phyloP scores from a whole-genome alignment of 108 stramenopile genomes.

The Skeletonema grethae region DNA sequence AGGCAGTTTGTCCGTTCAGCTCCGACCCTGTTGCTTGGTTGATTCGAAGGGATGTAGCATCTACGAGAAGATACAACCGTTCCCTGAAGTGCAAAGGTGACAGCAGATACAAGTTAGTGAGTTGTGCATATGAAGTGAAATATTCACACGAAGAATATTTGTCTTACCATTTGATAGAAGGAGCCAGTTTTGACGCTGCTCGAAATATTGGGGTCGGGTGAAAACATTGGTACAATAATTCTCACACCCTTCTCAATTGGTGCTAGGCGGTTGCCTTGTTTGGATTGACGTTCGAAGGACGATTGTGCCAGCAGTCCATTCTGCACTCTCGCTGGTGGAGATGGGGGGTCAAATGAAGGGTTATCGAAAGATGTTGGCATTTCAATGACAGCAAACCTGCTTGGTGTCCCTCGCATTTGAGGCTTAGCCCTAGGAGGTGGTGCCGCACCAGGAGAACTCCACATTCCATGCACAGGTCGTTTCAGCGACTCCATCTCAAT shows the following conservation, averaged over 20 bases:
- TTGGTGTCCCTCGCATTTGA: background rate
- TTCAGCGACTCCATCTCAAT: conserved; percentile 23
- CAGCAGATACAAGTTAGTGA: background rate
- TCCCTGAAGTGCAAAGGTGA: conserved; percentile 9
- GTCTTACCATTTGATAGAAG: conserved; percentile 70
- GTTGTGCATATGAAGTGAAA: background rate
- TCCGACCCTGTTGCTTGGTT: conserved; percentile 7
- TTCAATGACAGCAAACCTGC: conserved; percentile 1
- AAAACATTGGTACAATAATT: conserved; percentile 79
- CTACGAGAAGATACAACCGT: conserved; percentile 78
- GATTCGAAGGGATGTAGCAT: conserved; percentile 42
- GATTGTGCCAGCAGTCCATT: background rate
- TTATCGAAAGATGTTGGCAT: background rate
- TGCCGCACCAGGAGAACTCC: conserved; percentile 47
- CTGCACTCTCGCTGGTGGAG: conserved; percentile 2
- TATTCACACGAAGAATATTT: background rate
- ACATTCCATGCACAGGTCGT: conserved; percentile 76
- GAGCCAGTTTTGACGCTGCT: conserved; percentile 16
- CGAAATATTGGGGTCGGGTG: conserved; percentile 37
- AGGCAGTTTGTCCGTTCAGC: conserved; percentile 66
- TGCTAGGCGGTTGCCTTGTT: conserved; percentile 13
- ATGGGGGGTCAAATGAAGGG: background rate
- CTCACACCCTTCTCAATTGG: conserved; percentile 65
- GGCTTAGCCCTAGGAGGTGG: conserved; percentile 3
- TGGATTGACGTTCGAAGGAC: background rate